Conservation (phyloP, 495 filamentous ascomycete genomes). For the Xylaria palmicola region DNA sequence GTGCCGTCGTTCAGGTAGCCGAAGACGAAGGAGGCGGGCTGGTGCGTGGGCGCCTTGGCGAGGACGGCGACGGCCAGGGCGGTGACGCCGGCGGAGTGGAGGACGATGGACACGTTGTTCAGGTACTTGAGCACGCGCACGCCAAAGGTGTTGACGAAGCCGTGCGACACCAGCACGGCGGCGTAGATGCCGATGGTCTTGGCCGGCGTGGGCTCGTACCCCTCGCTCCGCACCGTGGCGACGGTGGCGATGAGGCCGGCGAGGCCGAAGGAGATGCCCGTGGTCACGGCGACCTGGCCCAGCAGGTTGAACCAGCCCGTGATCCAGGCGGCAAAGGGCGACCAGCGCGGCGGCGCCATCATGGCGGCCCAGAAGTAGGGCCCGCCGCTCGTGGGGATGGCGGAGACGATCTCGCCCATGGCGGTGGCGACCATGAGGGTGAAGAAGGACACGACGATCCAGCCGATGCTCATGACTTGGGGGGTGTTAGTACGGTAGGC, state of each 20-base stretch:
- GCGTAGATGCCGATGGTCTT: slow-evolving; percentile 63
- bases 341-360: slow-evolving; percentile 54
- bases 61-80: slow-evolving; percentile 57
- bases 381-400: slow-evolving; percentile 62
- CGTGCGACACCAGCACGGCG: slow-evolving; percentile 56
- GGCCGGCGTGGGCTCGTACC: slow-evolving; percentile 48
- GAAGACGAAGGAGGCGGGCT: slow-evolving; percentile 60
- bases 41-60: slow-evolving; percentile 61
- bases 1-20: slow-evolving; percentile 55
- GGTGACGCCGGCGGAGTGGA: slow-evolving; percentile 19
- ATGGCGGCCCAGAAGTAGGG: slow-evolving; percentile 69
- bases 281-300: slow-evolving; percentile 65
- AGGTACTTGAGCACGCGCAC: slow-evolving; percentile 44
- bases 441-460: slow-evolving; percentile 61
- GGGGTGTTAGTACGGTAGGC: slow-evolving; percentile 8
- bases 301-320: slow-evolving; percentile 65
- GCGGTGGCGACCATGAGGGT: slow-evolving; percentile 57
- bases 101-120: slow-evolving; percentile 57
- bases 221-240: slow-evolving; percentile 52
- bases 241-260: slow-evolving; percentile 60
- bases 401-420: slow-evolving; percentile 67
- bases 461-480: slow-evolving; percentile 37
- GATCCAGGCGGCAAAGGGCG: slow-evolving; percentile 62
- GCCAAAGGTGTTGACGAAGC: slow-evolving; percentile 61
- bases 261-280: slow-evolving; percentile 65